Base-by-base conservation (phyloP, 495 filamentous ascomycete species). In the Xylaria bambusicola region DNA sequence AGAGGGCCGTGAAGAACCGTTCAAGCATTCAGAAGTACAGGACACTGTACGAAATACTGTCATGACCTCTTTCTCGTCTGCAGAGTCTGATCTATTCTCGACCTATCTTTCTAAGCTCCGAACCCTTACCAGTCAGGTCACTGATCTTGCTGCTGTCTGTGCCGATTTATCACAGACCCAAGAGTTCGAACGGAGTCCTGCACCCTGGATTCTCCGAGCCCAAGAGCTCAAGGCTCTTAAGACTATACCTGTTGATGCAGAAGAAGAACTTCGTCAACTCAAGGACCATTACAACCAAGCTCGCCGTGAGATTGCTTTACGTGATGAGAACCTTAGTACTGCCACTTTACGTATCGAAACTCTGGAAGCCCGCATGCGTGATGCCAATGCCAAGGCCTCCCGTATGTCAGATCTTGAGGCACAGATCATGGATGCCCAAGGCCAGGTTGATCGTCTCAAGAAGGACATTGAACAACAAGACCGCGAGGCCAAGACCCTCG, bases 301-400 rank as follows among this genome's bases (percentile, higher is more conserved):
- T 29, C 79, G 83, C 0, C 82, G 83, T 67, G 82, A 78, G 64
- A 85, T 85, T 64, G 85, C 84, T 8, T 75, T 87, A 44, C 80
- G 84, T 27, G 87, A 92, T 38, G 79, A 88, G 57, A 77, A 77
- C 23, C 75, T 91, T 18, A 87, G 89, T 62, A 90, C 90, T 31
- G 81, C 91, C 9, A 83, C 85, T 2, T 88, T 96, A 60, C 95
- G 96, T 71, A 93, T 96, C 66, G 94, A 97, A 73, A 89, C 91
- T 5, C 87, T 98, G 44, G 93, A 97, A 68, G 80, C 82, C 21
- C 81, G 88, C 15, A 89, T 86, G 81, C 84, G 89, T 40, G 92
- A 96, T 63, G 84, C 90, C 12, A 83, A 88, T 31, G 88, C 90
- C 58, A 86, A 88, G 68, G 75, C 81, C 21, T 78, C 82, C 24